Percentiles rank a stretch among this genome's conserved stretches.
phyloP scores from a whole-genome alignment of 345 rosid species.

The Mallotus nudiflorus region DNA sequence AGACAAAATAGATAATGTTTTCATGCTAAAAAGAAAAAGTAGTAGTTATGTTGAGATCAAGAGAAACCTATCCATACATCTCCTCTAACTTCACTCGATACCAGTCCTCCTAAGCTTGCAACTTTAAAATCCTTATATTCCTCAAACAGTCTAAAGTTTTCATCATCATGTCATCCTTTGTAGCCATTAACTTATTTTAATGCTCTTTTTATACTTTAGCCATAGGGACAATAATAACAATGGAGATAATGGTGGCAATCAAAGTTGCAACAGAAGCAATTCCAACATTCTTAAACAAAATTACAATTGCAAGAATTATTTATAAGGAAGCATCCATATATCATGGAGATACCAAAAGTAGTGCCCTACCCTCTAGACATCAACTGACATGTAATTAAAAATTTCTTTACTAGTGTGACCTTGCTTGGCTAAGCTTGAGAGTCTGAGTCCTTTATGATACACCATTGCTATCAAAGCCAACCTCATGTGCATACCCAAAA shows the following conservation, averaged over 20 bases:
- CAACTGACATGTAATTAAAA: conserved; percentile 93
- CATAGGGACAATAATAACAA: conserved; percentile 65
- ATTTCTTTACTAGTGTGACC: conserved; percentile 90
- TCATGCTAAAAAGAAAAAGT: conserved; percentile 72
- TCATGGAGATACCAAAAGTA: no score
- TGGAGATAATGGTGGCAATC: conserved; percentile 80
- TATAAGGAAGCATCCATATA: no score
- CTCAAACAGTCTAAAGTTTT: conserved; percentile 92
- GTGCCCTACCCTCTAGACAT: conserved; percentile 89
- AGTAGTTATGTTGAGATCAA: conserved; percentile 90
- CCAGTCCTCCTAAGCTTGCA: conserved; percentile 99
- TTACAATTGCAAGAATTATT: no score
- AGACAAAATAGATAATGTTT: conserved; percentile 48
- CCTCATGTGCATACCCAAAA: no score
- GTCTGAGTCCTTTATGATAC: no score
- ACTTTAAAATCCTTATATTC: conserved; percentile 92
- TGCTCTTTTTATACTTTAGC: conserved; percentile 84
- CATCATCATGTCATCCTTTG: conserved; percentile 97
- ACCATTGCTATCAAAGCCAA: no score
- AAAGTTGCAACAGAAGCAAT: no score
- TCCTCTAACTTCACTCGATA: no score
- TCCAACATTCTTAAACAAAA: no score
- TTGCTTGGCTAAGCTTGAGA: conserved; percentile 76
- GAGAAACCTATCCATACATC: no score
- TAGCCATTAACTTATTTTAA: conserved; percentile 86